Percentiles rank a stretch among this genome's conserved stretches.
Conservation (phyloP, 805 yeast species). For the Barnettozyma wickerhamii region DNA sequence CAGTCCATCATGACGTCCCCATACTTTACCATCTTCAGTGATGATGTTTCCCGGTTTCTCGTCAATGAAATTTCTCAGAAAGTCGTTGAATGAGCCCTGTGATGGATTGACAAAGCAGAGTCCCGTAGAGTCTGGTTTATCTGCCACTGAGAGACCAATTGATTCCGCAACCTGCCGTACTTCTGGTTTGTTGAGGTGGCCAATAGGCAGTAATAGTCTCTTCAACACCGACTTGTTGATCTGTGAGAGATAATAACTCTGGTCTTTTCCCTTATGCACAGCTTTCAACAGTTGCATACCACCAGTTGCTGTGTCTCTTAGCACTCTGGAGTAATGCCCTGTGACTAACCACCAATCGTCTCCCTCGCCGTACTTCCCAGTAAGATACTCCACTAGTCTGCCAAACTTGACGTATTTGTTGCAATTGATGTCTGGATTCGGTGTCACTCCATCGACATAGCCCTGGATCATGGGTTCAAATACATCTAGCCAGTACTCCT, state of each 20-base stretch:
- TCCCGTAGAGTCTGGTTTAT: constrained; percentile 93
- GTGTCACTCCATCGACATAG: constrained; percentile 74
- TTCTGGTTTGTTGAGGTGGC: constrained; percentile 69
- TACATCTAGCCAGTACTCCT: constrained; percentile 89
- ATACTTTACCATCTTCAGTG: constrained; percentile 66
- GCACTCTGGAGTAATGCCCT: constrained; percentile 71
- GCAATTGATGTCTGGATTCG: constrained; percentile 93
- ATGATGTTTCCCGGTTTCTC: constrained; percentile 75
- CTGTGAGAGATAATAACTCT: constrained; percentile 83
- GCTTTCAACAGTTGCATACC: constrained; percentile 53
- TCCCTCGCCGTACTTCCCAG: constrained; percentile 28
- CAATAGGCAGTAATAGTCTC: constrained; percentile 71
- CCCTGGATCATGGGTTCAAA: constrained; percentile 85
- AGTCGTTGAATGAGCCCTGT: constrained; percentile 65
- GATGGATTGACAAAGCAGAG: constrained; percentile 78
- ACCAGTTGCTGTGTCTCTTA: constrained; percentile 29
- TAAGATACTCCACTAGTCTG: constrained; percentile 53
- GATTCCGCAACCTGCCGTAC: constrained; percentile 64
- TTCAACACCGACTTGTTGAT: constrained; percentile 43
- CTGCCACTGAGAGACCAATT: constrained; percentile 52
- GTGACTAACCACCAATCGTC: constrained; percentile 81
- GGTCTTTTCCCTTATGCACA: constrained; percentile 65
- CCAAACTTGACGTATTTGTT: constrained; percentile 88
- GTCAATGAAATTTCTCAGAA: constrained; percentile 68
- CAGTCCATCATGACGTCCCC: constrained; percentile 82